These are phyloP conservation scores for Neurospora sp. DNA, from an alignment of 2,329 filamentous ascomycete genomes.

Conservation along the genomic window DNA sequence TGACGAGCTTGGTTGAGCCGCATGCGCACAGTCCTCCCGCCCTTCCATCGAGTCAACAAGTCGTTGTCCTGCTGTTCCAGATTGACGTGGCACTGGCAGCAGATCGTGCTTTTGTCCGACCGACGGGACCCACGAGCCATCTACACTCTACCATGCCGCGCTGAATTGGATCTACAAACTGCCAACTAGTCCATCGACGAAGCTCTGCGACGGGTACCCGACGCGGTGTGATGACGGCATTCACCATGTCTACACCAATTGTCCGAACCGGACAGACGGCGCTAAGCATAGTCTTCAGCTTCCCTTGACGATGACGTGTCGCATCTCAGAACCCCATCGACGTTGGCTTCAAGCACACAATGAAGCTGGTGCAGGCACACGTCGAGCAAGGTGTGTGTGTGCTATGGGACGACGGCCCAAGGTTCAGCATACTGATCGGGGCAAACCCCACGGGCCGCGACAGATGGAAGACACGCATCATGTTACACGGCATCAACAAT, in stretches of 20 bases:
- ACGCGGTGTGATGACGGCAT: background rate
- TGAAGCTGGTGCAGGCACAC: background rate
- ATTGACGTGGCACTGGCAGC: background rate
- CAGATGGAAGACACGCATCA: background rate
- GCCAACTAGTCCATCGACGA: background rate
- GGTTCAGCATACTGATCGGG: background rate
- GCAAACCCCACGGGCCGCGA: background rate
- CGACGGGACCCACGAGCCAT: background rate
- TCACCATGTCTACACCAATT: background rate
- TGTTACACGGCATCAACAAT: background rate
- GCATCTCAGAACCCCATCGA: background rate
- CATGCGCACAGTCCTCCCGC: background rate
- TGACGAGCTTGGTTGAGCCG: background rate
- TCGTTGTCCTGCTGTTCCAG: background rate
- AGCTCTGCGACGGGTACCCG: background rate
- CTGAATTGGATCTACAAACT: background rate
- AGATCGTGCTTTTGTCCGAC: background rate
- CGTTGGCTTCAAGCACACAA: background rate
- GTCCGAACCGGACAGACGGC: background rate
- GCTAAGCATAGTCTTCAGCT: background rate
- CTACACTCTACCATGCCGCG: background rate
- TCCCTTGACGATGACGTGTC: background rate
- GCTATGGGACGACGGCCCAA: background rate
- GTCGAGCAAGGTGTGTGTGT: background rate
- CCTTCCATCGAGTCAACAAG: background rate